Evolutionary conservation across 768 basidiomycete species (phyloP).

Genomic region (Agaricus blazei): DNA sequence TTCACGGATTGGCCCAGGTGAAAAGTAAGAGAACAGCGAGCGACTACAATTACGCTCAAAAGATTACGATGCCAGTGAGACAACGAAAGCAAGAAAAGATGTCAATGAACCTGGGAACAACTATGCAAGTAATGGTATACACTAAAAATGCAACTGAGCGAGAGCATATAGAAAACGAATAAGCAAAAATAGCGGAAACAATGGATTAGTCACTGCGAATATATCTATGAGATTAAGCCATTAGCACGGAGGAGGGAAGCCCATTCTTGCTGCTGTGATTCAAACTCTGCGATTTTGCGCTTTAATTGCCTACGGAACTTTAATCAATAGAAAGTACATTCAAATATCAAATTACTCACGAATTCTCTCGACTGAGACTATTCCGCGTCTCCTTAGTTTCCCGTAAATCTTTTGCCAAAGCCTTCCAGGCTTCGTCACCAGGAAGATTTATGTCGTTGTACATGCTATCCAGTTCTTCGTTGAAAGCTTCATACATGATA

Average conservation of each 20-base stretch:
- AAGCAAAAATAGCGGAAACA: not conserved
- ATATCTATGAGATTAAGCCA: conserved; percentile 32
- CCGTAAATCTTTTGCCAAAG: conserved; percentile 68
- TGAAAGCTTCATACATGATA: conserved; percentile 93
- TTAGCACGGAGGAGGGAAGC: conserved; percentile 51
- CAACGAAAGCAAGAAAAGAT: not conserved
- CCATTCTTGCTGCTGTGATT: conserved; percentile 83
- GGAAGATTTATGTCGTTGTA: conserved; percentile 82
- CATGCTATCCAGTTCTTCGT: conserved; percentile 90
- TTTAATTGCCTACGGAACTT: conserved; percentile 53
- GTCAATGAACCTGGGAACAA: conserved; percentile 1
- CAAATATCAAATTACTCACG: conserved; percentile 40
- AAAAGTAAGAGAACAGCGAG: not conserved
- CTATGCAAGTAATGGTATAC: conserved; percentile 2
- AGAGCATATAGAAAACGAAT: not conserved
- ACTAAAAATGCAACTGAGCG: not conserved
- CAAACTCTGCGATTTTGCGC: conserved; percentile 61
- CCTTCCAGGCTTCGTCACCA: conserved; percentile 77
- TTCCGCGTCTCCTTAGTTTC: conserved; percentile 76
- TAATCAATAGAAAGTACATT: not conserved
- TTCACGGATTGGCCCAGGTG: not conserved
- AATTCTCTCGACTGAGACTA: conserved; percentile 70
- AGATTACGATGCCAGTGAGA: not conserved
- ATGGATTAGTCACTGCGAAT: too few relatives aligned
- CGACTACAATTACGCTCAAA: not conserved